Percentiles rank a stretch among this genome's conserved stretches.
Conservation (phyloP, 2,329 filamentous ascomycete species). For the Septoria linicola region DNA sequence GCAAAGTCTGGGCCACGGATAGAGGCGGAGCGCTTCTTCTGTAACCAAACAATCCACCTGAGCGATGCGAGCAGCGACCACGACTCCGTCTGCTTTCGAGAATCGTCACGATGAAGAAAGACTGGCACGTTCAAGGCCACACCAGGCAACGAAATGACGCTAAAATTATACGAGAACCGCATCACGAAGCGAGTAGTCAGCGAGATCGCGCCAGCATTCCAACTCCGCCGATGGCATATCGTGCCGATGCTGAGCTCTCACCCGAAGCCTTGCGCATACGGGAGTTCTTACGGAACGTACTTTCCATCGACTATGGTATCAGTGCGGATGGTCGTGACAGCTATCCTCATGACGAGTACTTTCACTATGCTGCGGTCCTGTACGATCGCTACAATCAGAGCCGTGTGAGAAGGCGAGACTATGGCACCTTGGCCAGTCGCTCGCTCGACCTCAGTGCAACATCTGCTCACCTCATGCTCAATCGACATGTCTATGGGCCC, state of each 20-base stretch:
- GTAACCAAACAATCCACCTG: no score
- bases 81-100: no score
- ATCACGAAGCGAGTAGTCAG: neutral
- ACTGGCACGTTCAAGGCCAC: no score
- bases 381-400: neutral
- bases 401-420: neutral
- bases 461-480: neutral
- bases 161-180: no score
- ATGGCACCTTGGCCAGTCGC: neutral
- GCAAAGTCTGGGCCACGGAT: no score
- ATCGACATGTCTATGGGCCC: neutral
- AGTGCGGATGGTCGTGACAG: neutral
- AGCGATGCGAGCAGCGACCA: no score
- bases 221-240: neutral
- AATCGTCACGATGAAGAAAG: no score
- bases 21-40: no score
- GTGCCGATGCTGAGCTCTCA: neutral
- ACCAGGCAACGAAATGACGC: no score
- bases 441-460: neutral
- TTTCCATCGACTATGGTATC: neutral
- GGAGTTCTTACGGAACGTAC: neutral
- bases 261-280: neutral
- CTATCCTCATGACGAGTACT: neutral
- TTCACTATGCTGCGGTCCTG: neutral
- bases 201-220: neutral